Conservation (phyloP, 495 filamentous ascomycete genomes). For the Talaromyces wortmannii region DNA sequence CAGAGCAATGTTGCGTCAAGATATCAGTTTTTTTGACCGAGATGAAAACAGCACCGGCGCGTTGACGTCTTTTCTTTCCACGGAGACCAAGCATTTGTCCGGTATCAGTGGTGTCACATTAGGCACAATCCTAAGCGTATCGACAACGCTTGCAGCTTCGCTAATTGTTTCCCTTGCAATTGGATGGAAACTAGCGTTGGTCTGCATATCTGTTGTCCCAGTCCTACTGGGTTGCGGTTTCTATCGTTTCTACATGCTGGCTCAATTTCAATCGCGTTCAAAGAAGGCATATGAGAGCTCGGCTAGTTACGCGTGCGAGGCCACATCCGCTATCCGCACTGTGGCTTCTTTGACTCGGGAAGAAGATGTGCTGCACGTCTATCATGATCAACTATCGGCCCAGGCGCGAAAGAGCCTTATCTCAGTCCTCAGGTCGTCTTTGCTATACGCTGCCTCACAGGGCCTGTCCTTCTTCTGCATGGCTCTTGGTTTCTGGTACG, state of each 20-base stretch:
- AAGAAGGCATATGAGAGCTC: constrained; percentile 67
- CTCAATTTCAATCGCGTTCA: constrained; percentile 61
- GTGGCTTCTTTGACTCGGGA: constrained; percentile 88
- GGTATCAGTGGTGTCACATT: constrained; percentile 77
- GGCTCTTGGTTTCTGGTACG: constrained; percentile 93
- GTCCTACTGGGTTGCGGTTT: constrained; percentile 74
- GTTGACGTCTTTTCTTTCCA: constrained; percentile 77
- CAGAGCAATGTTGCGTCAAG: constrained; percentile 83
- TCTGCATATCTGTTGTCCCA: constrained; percentile 72
- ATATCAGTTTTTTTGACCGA: constrained; percentile 81
- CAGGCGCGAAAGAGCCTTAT: constrained; percentile 57
- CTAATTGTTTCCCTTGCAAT: constrained; percentile 60
- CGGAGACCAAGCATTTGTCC: constrained; percentile 77
- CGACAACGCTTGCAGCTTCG: constrained; percentile 65
- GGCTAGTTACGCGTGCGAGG: constrained; percentile 84
- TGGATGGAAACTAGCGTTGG: constrained; percentile 88
- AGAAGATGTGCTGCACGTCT: constrained; percentile 65
- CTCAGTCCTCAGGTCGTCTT: constrained; percentile 60
- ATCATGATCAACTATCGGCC: constrained; percentile 57
- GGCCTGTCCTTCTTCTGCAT: constrained; percentile 73
- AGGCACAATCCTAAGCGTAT: constrained; percentile 69
- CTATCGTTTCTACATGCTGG: constrained; percentile 78
- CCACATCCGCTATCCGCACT: constrained; percentile 84
- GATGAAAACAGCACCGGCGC: constrained; percentile 82
- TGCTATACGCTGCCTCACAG: constrained; percentile 75